Evolutionary conservation across 257 asterid genomes (phyloP), one percentile per base, ranked within the genome.

Genomic region (Coffea eugenioides): DNA sequence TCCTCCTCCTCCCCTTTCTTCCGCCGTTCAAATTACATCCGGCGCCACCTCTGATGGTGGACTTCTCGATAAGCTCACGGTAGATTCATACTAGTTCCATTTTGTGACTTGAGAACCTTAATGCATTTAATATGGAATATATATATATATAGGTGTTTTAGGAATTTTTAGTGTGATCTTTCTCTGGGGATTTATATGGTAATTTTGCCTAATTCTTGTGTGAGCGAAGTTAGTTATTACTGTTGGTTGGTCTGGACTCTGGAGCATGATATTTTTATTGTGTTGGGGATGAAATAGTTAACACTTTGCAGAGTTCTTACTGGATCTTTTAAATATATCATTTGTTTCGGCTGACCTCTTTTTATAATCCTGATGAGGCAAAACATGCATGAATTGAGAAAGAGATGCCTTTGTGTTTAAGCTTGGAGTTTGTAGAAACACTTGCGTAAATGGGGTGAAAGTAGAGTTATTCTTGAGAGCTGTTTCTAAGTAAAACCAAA

Each of bases 1-100:
- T 90, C 87, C 86, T 12, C 80, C 78, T 66, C 79, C 75, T 45
- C 83, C 71, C 9, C 71, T 74, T 31, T 43, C 79, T 54, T 65
- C 85, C 68, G 76, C 87, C 77, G 78, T 75, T 31, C 85, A 79
- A 43, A 74, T 82, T 71, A 57, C 48, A 59, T 66, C 82, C 9
- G 79, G 59, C 20, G 18, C 57, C 6, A 73, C 67, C 57, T 57
- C 80, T n/a, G 82, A 76, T 61, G 79, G 76, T 25, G 86, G 66
- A 11, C 82, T 10, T 23, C 36, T 74, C 8, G 78, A 77, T 34
- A 87, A 84, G 82, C 86, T 87, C 46, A 85, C 86, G 81, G 90
- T 87, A 83, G 39, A n/a, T 34, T 51, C 48, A 36, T 77, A 0
- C 16, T 72, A 56, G 2, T 56, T 18, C 16, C 2, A 56, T 56